Evolutionary conservation across 495 filamentous ascomycete genomes (phyloP).

Genomic region (Bacidia gigantensis): DNA sequence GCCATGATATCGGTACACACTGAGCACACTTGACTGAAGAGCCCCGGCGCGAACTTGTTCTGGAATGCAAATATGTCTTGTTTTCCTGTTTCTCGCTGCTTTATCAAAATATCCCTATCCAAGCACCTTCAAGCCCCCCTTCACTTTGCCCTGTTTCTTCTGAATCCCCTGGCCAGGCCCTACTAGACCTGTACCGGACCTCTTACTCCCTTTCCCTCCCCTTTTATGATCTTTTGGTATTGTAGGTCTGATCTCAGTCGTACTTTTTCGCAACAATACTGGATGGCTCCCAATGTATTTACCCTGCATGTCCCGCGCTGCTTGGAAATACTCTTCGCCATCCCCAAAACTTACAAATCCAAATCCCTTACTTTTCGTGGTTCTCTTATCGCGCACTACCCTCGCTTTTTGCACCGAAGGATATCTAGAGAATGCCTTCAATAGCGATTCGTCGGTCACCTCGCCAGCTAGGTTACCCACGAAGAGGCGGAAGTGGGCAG

Average conservation of each 20-base stretch:
- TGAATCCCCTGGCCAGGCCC: slow-evolving; percentile 46
- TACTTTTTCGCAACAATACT: slow-evolving; percentile 69
- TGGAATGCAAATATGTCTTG: too few species aligned
- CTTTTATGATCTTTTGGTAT: slow-evolving; percentile 34
- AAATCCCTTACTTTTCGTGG: slow-evolving; percentile 88
- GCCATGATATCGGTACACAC: too few species aligned
- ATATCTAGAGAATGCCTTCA: slow-evolving; percentile 88
- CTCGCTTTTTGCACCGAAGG: slow-evolving; percentile 79
- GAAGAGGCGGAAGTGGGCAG: slow-evolving; percentile 84
- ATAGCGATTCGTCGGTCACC: slow-evolving; percentile 86
- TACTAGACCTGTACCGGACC: slow-evolving; percentile 22
- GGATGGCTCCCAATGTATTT: slow-evolving; percentile 99
- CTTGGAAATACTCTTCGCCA: slow-evolving; percentile 88
- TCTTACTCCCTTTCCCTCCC: slow-evolving; percentile 24
- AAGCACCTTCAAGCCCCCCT: slow-evolving; percentile 62
- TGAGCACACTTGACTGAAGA: too few species aligned
- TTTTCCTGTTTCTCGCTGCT: too few species aligned
- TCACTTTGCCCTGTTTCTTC: slow-evolving; percentile 68
- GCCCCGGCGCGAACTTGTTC: too few species aligned
- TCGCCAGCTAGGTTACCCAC: slow-evolving; percentile 97
- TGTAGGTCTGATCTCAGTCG: slow-evolving; percentile 72
- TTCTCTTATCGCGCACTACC: slow-evolving; percentile 90
- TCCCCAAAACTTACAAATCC: slow-evolving; percentile 94
- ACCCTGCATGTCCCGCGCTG: slow-evolving; percentile 93
- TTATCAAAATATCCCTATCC: too few species aligned